These are phyloP conservation scores for Sugiyamaella paludigena DNA, from an alignment of 1,139 yeast species.

Conservation along the genomic window DNA sequence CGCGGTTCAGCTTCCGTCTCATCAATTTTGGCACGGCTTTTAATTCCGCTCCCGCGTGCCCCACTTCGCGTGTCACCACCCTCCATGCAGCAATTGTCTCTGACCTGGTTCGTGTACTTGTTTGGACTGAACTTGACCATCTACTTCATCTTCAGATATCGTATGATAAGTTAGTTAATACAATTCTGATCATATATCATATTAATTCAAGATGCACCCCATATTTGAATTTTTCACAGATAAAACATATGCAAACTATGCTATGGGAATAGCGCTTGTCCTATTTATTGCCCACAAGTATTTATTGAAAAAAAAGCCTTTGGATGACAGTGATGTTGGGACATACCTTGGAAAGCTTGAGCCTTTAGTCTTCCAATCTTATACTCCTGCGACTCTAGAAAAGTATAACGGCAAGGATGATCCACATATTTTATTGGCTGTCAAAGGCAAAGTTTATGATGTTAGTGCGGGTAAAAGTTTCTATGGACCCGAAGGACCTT, in stretches of 20 bases:
- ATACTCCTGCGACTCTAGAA: slow-evolving; percentile 71
- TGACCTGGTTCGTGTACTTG: too few relatives aligned
- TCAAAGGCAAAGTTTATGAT: slow-evolving; percentile 82
- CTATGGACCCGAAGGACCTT: slow-evolving; percentile 97
- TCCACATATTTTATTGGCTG: slow-evolving; percentile 76
- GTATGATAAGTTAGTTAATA: too few relatives aligned
- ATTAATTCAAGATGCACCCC: too few relatives aligned
- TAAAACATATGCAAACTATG: slow-evolving; percentile 6
- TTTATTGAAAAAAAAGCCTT: slow-evolving; percentile 41
- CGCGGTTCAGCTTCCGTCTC: too few relatives aligned
- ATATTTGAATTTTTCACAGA: too few relatives aligned
- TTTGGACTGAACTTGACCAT: too few relatives aligned
- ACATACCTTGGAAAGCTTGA: slow-evolving; percentile 24
- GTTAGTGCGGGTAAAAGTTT: slow-evolving; percentile 78
- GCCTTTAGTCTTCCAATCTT: slow-evolving; percentile 72
- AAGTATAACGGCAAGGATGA: slow-evolving; percentile 77
- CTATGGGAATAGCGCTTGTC: slow-evolving; percentile 11
- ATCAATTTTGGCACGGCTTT: too few relatives aligned
- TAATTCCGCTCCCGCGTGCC: too few relatives aligned
- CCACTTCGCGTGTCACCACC: too few relatives aligned
- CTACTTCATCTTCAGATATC: too few relatives aligned
- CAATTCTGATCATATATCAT: too few relatives aligned
- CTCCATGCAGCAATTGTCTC: too few relatives aligned
- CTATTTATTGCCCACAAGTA: slow-evolving; percentile 27
- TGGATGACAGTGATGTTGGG: slow-evolving; percentile 22